These are phyloP conservation scores for Penicillium dipodomyicola DNA, from an alignment of 495 filamentous ascomycete species.

Conservation along the genomic window DNA sequence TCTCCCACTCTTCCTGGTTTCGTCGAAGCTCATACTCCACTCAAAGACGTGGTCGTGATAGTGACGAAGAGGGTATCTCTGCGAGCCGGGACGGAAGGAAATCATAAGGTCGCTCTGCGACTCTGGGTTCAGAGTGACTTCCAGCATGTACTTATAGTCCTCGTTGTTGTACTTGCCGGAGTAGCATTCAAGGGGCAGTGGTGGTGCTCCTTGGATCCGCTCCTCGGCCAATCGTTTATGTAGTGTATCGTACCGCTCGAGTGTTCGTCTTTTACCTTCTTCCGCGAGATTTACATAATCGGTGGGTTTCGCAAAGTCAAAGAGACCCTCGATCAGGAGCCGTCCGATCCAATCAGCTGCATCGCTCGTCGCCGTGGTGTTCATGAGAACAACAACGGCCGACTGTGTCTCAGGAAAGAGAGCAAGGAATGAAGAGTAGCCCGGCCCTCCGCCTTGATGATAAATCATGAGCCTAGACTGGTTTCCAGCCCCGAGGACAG, in stretches of 20 bases:
- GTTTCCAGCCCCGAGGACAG: neutral
- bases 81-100: neutral
- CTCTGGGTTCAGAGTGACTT: neutral
- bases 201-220: neutral
- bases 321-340: neutral
- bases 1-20: conserved; percentile 1
- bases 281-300: neutral
- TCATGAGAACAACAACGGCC: conserved; percentile 8
- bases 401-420: conserved; percentile 11
- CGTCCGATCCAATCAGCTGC: conserved; percentile 7
- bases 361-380: conserved; percentile 2
- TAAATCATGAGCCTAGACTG: conserved; percentile 7
- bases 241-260: neutral
- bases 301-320: neutral
- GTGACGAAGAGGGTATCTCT: conserved; percentile 5
- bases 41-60: conserved; percentile 6
- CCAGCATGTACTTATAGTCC: neutral
- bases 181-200: conserved; percentile 2
- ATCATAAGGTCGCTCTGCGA: neutral
- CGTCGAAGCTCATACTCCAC: conserved; percentile 6
- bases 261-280: neutral
- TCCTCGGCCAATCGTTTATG: neutral
- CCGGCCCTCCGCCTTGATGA: conserved; percentile 3
- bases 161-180: conserved; percentile 5
- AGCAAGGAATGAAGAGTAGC: conserved; percentile 10